Base-by-base conservation (phyloP, 352 stramenopile species). In the Globisporangium lucens region DNA sequence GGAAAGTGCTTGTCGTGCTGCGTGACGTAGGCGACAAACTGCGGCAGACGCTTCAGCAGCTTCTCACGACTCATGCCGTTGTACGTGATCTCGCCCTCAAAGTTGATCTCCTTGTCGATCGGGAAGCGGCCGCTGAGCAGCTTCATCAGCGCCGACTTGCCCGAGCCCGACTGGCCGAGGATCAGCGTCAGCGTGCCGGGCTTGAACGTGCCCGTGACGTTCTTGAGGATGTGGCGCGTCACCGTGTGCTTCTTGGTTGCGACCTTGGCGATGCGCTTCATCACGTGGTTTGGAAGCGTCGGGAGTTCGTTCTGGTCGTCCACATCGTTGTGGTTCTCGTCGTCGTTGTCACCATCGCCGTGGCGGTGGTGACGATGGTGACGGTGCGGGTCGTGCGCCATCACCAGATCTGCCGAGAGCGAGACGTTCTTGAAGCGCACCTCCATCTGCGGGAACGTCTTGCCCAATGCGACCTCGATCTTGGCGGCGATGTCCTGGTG, bases 71-170 rank as follows among this genome's bases (percentile, higher is more conserved):
- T n/a, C 9, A 74, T 52, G 38, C 82, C 79, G 60, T 88, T 89
- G 75, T 87, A 89, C 35, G 69, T 75, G 61, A 90, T 70, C 22
- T 78, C 67, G 4, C 82, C 82, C n/a, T 72, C 63, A 3, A 90
- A 27, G 1, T 24, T 64, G 38, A 87, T 73, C 41, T 69, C 74
- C 65, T 78, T 85, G 57, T 75, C 66, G 38, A 83, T 63, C 3
- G 74, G 76, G 64, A 90, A 88, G 0, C 79, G 78, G 1, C 77
- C 77, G 52, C 73, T 80, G 17, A 90, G 68, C 4, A 84, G n/a
- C 69, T 89, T 88, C 69, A 90, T 78, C 38, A 87, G 64, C 59
- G 82, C 71, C 10, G 80, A 79, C 68, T 89, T 87, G 66, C 78
- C 80, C 4, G 80, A 85, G 20, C 72, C 72, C 2, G 71, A 76